A percentile compares a stretch with the other conserved stretches of the same genome.
Evolutionary conservation across 75 land plant genomes (phyloP).

Genomic region (Cupressus sempervirens): DNA sequence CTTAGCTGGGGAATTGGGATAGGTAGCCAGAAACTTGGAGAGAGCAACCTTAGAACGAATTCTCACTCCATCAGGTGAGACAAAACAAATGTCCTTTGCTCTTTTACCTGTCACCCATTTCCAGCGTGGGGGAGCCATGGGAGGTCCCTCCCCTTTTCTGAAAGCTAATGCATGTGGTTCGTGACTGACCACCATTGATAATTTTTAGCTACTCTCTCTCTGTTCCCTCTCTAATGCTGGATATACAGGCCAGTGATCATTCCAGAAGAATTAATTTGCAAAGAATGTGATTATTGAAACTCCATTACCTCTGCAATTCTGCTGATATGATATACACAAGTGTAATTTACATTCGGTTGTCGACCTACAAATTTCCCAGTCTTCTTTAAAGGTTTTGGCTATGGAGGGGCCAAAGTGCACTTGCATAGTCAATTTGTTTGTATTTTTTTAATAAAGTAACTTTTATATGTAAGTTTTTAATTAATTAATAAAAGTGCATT

Average conservation of each 20-base stretch:
- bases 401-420: too few species aligned
- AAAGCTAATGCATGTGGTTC: background rate
- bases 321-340: background rate
- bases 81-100: slow-evolving; percentile 6
- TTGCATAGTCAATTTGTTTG: too few species aligned
- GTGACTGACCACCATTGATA: background rate
- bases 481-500: too few species aligned
- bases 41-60: slow-evolving; percentile 10
- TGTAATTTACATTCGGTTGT: background rate
- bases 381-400: too few species aligned
- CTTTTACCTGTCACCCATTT: slow-evolving; percentile 10
- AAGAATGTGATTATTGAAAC: too few species aligned
- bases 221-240: background rate
- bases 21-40: background rate
- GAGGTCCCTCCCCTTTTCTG: slow-evolving; percentile 15
- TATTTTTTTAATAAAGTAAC: too few species aligned
- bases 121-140: slow-evolving; percentile 13
- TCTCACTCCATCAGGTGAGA: background rate
- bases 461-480: too few species aligned
- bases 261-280: background rate
- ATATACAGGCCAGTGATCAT: background rate
- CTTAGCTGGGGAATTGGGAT: slow-evolving; percentile 4
- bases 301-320: background rate
- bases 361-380: too few species aligned
- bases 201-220: background rate